Conservation (phyloP, 1,284 basidiomycete species). For the Mrakiaceae sp. region DNA sequence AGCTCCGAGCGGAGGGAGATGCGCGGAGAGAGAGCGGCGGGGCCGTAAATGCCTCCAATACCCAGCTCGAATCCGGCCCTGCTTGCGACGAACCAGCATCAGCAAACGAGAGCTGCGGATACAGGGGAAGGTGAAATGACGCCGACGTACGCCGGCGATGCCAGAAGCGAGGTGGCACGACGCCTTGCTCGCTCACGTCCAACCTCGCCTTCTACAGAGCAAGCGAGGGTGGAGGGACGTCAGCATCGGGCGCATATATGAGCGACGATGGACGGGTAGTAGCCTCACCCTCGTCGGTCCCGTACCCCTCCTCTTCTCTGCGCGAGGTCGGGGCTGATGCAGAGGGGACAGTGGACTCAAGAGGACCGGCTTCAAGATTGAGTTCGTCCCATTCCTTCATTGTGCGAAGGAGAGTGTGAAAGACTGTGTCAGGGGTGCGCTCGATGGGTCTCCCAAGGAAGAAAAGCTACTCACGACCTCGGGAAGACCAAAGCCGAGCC, state of each 20-base stretch:
- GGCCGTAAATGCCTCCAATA: neutral
- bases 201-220: conserved; percentile 19
- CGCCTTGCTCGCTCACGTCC: neutral
- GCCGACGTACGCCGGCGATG: no score
- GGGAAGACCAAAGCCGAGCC: neutral
- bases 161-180: neutral
- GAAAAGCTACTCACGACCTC: neutral
- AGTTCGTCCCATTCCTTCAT: neutral
- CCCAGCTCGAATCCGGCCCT: no score
- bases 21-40: neutral
- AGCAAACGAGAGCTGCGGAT: neutral
- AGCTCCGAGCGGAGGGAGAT: conserved; percentile 2
- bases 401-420: neutral
- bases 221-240: neutral
- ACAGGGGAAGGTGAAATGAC: no score
- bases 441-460: neutral
- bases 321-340: neutral
- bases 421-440: neutral
- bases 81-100: neutral
- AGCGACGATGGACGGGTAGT: no score
- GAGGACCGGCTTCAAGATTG: neutral
- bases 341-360: neutral
- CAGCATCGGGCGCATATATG: no score
- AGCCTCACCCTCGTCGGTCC: neutral
- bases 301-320: neutral